phyloP scores from a whole-genome alignment of 2,329 filamentous ascomycete species.

The Exophiala dermatitidis region DNA sequence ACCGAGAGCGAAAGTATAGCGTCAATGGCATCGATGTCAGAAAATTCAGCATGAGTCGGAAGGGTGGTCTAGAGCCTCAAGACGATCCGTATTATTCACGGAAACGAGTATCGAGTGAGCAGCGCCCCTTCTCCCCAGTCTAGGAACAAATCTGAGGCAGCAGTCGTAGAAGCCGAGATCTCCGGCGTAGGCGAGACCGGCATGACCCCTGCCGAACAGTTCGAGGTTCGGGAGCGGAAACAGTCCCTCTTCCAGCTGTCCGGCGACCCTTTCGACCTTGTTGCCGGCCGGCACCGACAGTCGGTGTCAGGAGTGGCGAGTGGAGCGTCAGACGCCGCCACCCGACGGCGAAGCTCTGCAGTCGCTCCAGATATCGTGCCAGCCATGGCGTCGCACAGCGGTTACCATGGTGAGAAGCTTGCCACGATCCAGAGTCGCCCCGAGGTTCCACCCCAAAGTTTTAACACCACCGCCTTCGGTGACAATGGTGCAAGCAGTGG shows the following conservation, averaged over 20 bases:
- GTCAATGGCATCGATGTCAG: conserved; percentile 23
- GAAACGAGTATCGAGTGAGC: conserved; percentile 19
- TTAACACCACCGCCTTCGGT: neutral
- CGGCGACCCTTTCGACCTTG: conserved; percentile 22
- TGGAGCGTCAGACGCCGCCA: conserved; percentile 20
- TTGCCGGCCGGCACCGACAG: conserved; percentile 21
- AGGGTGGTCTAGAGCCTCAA: conserved; percentile 17
- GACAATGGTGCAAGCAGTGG: conserved; percentile 5
- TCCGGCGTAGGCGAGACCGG: conserved; percentile 18
- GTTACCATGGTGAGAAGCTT: conserved; percentile 20
- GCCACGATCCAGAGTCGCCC: conserved; percentile 20
- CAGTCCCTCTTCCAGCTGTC: conserved; percentile 23
- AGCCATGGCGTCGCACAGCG: conserved; percentile 11
- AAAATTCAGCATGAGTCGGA: conserved; percentile 22
- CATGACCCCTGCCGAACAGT: conserved; percentile 23
- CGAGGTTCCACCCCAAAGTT: conserved; percentile 6
- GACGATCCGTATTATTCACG: conserved; percentile 25
- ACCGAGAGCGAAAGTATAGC: conserved; percentile 25
- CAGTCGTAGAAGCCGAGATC: conserved; percentile 6
- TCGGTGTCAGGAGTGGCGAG: conserved; percentile 21
- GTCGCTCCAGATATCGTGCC: conserved; percentile 20
- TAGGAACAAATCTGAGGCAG: neutral
- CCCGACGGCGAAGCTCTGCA: conserved; percentile 25
- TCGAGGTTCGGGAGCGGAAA: conserved; percentile 25
- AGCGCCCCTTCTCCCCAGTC: neutral